A percentile compares a stretch with the other conserved stretches of the same genome.
These are phyloP conservation scores for Metahyphopichia silvanorum DNA, from an alignment of 805 yeast species.

Conservation along the genomic window DNA sequence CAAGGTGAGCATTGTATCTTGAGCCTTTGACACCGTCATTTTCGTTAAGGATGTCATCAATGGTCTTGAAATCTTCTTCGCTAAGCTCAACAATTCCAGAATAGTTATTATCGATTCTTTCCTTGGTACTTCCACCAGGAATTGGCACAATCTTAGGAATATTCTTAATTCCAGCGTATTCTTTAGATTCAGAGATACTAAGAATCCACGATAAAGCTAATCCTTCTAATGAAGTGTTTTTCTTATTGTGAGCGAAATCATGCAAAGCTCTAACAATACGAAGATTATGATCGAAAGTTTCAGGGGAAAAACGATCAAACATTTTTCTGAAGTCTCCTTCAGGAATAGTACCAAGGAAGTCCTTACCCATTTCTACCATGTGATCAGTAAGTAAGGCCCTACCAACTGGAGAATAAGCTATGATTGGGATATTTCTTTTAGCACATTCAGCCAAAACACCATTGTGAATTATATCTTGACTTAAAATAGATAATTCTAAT, in stretches of 20 bases:
- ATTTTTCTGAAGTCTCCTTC: conserved; percentile 51
- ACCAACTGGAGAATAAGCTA: conserved; percentile 83
- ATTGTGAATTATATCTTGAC: conserved; percentile 56
- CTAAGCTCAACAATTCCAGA: conserved; percentile 41
- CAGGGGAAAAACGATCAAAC: conserved; percentile 59
- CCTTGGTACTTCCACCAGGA: conserved; percentile 67
- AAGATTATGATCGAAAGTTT: conserved; percentile 53
- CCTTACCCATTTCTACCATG: conserved; percentile 35
- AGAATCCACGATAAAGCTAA: conserved; percentile 42
- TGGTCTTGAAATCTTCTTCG: conserved; percentile 53
- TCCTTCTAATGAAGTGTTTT: conserved; percentile 56
- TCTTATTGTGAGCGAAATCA: conserved; percentile 44
- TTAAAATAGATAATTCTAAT: conserved; percentile 71
- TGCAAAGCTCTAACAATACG: conserved; percentile 46
- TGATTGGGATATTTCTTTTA: conserved; percentile 58
- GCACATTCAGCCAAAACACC: conserved; percentile 63
- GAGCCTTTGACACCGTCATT: conserved; percentile 49
- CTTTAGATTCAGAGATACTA: conserved; percentile 64
- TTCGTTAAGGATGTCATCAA: conserved; percentile 43
- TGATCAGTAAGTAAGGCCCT: conserved; percentile 74
- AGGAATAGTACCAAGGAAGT: conserved; percentile 42
- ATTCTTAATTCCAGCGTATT: conserved; percentile 37
- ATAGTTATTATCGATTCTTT: conserved; percentile 62
- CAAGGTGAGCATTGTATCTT: conserved; percentile 43
- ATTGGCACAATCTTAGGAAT: conserved; percentile 68